Percentiles rank a stretch among this genome's conserved stretches.
phyloP scores from a whole-genome alignment of 192 early-diverging fungal genomes.

The Mortierella claussenii region DNA sequence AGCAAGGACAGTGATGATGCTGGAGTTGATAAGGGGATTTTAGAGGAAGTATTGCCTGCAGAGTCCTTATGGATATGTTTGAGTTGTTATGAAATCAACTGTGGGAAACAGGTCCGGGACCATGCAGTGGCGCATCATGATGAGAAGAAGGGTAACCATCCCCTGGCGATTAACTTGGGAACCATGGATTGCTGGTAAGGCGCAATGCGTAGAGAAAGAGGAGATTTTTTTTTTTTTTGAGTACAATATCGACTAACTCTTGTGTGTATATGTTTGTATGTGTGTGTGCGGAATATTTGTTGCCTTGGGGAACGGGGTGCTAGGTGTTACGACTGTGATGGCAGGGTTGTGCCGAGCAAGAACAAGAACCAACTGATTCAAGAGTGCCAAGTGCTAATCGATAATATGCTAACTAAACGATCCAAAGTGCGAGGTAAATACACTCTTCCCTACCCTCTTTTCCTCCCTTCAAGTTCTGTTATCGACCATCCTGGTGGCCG shows the following conservation, averaged over 20 bases:
- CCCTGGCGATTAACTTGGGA: slow-evolving; percentile 35
- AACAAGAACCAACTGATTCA: slow-evolving; percentile 38
- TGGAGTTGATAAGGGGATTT: not conserved
- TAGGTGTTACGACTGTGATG: slow-evolving; percentile 55
- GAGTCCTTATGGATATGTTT: slow-evolving; percentile 45
- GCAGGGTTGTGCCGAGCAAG: slow-evolving; percentile 18
- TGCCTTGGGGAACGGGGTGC: no score
- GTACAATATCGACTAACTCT: no score
- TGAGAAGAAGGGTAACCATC: slow-evolving; percentile 23
- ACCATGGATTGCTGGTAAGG: slow-evolving; percentile 40
- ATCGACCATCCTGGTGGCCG: no score
- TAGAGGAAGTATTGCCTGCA: slow-evolving; percentile 7
- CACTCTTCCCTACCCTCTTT: not conserved
- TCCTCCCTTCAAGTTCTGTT: not conserved
- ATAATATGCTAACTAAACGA: slow-evolving; percentile 13
- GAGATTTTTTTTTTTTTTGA: no score
- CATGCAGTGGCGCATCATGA: slow-evolving; percentile 38
- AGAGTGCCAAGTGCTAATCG: slow-evolving; percentile 26
- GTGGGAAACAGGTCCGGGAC: slow-evolving; percentile 24
- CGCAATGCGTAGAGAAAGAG: no score
- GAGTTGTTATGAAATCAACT: slow-evolving; percentile 43
- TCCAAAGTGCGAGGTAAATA: slow-evolving; percentile 29
- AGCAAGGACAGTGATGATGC: not conserved
- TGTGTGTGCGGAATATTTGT: no score
- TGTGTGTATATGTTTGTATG: no score